Evolutionary conservation across 495 filamentous ascomycete species (phyloP), one percentile per base, ranked within the genome.

Genomic region (Aspergillus kassunensis): DNA sequence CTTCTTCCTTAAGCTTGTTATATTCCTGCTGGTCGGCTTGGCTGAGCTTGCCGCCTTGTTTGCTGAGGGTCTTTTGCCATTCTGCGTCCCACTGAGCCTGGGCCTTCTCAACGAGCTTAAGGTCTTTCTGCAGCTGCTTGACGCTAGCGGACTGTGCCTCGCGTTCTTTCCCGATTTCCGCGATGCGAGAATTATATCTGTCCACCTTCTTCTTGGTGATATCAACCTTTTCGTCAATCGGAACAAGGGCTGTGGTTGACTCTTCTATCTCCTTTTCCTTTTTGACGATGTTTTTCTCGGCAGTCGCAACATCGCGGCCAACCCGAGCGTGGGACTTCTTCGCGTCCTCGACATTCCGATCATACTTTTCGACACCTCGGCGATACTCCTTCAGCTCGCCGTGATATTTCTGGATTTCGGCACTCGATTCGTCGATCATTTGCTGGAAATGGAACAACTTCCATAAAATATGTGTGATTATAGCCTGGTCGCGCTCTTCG

Each of bases 391-490:
- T 97, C 2, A 97, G 80, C 55, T 99, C 91, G 60, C 96, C 90
- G 55, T 99, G 95, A 63, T 97, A 89, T 57, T 86, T 88, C 62
- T 92, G 86, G 46, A 97, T 99, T 58, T 95, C 85, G 21, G 83
- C 87, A 57, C 85, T 90, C 29, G 93, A 96, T 39, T 89, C 85
- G 58, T 97, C 90, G 69, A 99, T 96, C 24, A 90, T 77, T 23
- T 84, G 84, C 66, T 99, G 93, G 66, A 96, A 95, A 67, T 96
- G 90, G 69, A 88, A 97, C 2, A 99, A 74, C 68, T 97, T 97
- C 92, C 93, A 97, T 11, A 97, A 72, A 31, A 96, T 90, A 50
- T 97, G 95, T 0, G 88, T 93, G 42, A 97, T 90, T 50, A 96
- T 87, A 10, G 93, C 95, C 47, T 90, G 82, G 66, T 97, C 92